Base-by-base conservation (phyloP, 176 grass and related monocot species). In the Oryza glumipatula region DNA sequence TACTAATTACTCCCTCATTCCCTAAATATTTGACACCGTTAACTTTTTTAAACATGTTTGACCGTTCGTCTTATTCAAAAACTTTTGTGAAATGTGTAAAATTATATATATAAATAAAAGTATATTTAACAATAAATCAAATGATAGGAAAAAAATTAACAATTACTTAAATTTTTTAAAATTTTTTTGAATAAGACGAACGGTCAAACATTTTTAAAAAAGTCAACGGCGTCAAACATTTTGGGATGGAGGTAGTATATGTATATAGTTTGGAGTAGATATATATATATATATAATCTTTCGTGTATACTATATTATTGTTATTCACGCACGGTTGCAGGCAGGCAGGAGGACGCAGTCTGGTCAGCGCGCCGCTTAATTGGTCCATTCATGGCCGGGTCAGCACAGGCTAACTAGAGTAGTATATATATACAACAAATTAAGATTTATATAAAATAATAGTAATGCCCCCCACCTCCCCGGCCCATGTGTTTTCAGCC, bases 361-460 rank as follows among this genome's bases (percentile, higher is more conserved):
- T 63, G 58, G 23, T 66, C 64, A 66, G 24, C 24, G 64, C 64
- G 64, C 64, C 24, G 64, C 24, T 66, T 66, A 66, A 66, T 66
- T 66, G 64, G 23, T 30, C 64, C 64, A 36, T 38, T 21, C 19
- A n/a, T 63, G 58, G 21, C 58, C n/a, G 58, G 7, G 58, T 63
- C 21, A 63, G 58, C 21, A 8, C 58, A 63, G 23, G 9, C 58
- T 63, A 63, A 61, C 9, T 10, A 32, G 30, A 32, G 30, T 36
- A 5, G 4, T 36, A 35, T 35, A 36, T 5, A 36, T 32, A 1
- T 54, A 54, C 4, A 54, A 54, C 51, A 19, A 54, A 56, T 7
- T 58, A 58, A 58, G 8, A 9, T 1, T 43, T 43, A 43, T 39
- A 6, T 6, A 41, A 41, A 41, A 41, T 6, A 39, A 6, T 9